These are phyloP conservation scores for Cutaneotrichosporon sp. DNA, from an alignment of 1,284 basidiomycete species.

Conservation along the genomic window DNA sequence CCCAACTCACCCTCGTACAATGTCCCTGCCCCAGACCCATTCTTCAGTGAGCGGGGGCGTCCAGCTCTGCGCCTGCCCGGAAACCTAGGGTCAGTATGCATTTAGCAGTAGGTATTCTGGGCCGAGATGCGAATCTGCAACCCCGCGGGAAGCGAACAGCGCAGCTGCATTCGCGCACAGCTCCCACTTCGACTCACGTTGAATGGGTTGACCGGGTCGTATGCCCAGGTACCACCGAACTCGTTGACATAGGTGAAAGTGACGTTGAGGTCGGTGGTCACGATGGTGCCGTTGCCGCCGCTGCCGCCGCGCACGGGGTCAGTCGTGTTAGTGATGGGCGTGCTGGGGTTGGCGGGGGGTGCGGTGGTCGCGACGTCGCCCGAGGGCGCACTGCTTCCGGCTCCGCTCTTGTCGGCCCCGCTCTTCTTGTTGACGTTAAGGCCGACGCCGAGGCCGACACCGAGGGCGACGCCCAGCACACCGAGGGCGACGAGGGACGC, in stretches of 20 bases:
- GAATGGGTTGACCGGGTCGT: conserved; percentile 68
- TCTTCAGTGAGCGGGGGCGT: conserved; percentile 65
- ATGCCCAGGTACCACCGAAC: conserved; percentile 74
- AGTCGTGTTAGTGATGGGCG: neutral
- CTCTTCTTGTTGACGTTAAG: conserved; percentile 7
- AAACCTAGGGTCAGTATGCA: conserved; percentile 12
- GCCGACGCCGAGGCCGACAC: conserved; percentile 13
- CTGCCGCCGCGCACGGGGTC: conserved; percentile 13
- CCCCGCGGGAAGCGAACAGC: too few species aligned
- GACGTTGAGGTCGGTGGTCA: conserved; percentile 64
- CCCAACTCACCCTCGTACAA: conserved; percentile 55
- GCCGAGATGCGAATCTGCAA: neutral
- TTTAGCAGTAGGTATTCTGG: neutral
- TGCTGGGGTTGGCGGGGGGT: neutral
- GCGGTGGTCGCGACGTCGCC: neutral
- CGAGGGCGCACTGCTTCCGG: conserved; percentile 3
- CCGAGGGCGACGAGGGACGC: neutral
- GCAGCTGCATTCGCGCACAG: conserved; percentile 45
- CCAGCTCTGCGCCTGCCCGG: conserved; percentile 18
- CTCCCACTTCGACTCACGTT: conserved; percentile 55
- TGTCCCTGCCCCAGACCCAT: conserved; percentile 75
- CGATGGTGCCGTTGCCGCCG: conserved; percentile 35
- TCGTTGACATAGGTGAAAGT: conserved; percentile 68
- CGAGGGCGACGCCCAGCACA: neutral
- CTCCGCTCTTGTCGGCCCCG: neutral